Percentiles rank a stretch among this genome's conserved stretches.
phyloP scores from a whole-genome alignment of 116 monocot genomes.

The Phalaenopsis hybrid region DNA sequence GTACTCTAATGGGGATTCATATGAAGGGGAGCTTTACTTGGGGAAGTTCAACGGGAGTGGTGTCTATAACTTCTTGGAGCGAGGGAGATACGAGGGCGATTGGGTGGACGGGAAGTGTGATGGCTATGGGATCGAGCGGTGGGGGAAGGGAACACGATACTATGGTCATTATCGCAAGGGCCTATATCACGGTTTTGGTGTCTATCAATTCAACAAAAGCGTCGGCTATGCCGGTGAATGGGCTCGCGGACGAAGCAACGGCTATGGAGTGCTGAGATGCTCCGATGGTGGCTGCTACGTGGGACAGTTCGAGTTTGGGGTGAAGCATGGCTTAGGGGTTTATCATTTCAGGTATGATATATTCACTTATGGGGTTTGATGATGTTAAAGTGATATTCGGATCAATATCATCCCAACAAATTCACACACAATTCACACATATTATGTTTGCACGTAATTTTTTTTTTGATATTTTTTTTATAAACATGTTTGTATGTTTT shows the following conservation, averaged over 20 bases:
- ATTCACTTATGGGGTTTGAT: neutral
- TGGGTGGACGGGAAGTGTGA: constrained; percentile 36
- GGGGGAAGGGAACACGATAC: constrained; percentile 28
- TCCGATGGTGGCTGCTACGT: constrained; percentile 31
- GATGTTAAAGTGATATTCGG: too few relatives aligned
- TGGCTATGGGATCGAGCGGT: constrained; percentile 42
- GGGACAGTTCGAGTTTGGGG: constrained; percentile 38
- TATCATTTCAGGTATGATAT: constrained; percentile 32
- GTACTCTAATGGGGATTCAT: constrained; percentile 30
- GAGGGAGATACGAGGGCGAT: constrained; percentile 43
- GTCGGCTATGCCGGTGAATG: constrained; percentile 45
- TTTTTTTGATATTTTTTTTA: too few relatives aligned
- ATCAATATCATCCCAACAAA: too few relatives aligned
- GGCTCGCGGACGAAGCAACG: constrained; percentile 36
- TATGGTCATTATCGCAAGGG: constrained; percentile 28
- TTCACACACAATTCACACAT: too few relatives aligned
- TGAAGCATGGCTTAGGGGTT: constrained; percentile 48
- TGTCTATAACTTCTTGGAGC: constrained; percentile 17
- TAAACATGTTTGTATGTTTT: too few relatives aligned
- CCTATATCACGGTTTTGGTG: constrained; percentile 31
- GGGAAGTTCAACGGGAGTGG: constrained; percentile 36
- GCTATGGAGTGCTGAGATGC: constrained; percentile 33
- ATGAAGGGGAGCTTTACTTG: constrained; percentile 36
- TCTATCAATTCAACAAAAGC: constrained; percentile 26
- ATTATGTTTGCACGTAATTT: too few relatives aligned